A percentile compares a stretch with the other conserved stretches of the same genome.
These are phyloP conservation scores for Amphicarpaea edgeworthii DNA, from an alignment of 306 rosid species.

Conservation along the genomic window DNA sequence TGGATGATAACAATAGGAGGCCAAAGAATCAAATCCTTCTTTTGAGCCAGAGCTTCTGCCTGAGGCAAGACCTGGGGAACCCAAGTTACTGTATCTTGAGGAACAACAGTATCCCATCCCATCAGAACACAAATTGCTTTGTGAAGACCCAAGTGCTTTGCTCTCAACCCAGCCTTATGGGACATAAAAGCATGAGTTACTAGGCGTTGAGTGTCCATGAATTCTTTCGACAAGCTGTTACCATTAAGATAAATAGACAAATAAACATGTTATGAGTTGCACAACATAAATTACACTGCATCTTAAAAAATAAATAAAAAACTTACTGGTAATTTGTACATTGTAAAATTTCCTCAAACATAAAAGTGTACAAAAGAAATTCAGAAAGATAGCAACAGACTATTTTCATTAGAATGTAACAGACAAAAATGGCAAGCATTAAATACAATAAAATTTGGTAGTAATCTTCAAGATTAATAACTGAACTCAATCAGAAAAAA, in stretches of 20 bases:
- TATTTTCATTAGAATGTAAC: slow-evolving; percentile 34
- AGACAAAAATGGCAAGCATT: slow-evolving; percentile 21
- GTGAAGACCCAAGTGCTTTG: slow-evolving; percentile 85
- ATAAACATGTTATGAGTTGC: slow-evolving; percentile 11
- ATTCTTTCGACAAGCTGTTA: slow-evolving; percentile 90
- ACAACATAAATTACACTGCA: not conserved
- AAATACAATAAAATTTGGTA: slow-evolving; percentile 9
- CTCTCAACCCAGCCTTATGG: slow-evolving; percentile 79
- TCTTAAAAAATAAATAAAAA: not conserved
- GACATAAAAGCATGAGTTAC: slow-evolving; percentile 98
- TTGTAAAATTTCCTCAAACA: not conserved
- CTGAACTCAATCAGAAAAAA: slow-evolving; percentile 1
- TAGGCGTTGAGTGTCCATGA: slow-evolving; percentile 87
- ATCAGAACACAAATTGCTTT: slow-evolving; percentile 88
- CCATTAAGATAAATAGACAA: slow-evolving; percentile 41
- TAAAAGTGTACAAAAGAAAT: slow-evolving; percentile 23
- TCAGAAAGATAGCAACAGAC: slow-evolving; percentile 11
- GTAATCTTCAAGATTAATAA: slow-evolving; percentile 15
- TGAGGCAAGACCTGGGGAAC: slow-evolving; percentile 76
- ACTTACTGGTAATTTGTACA: not conserved
- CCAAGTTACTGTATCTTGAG: slow-evolving; percentile 83
- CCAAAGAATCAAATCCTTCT: slow-evolving; percentile 97
- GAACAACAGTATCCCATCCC: slow-evolving; percentile 88
- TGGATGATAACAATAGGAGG: slow-evolving; percentile 83
- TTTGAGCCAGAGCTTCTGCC: slow-evolving; percentile 78